Evolutionary conservation across 129 eudicot species (phyloP).

Genomic region (Tanacetum coccineum): DNA sequence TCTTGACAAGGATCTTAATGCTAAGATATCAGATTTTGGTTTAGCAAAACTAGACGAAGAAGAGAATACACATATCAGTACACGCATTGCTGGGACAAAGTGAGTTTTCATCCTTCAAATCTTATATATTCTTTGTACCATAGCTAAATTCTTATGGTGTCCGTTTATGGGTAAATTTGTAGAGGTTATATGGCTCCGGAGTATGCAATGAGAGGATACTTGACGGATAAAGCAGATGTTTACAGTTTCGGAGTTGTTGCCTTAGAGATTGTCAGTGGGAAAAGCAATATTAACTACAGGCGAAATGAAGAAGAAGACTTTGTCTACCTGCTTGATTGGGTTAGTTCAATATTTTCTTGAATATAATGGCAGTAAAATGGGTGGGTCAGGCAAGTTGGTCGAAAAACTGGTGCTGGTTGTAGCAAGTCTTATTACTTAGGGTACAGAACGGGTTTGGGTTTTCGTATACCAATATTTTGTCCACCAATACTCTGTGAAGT

Average conservation of each 20-base stretch:
- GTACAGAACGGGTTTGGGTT: neutral
- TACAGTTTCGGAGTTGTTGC: slow-evolving; percentile 87
- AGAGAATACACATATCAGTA: slow-evolving; percentile 88
- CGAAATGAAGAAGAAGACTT: slow-evolving; percentile 83
- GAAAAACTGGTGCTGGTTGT: neutral
- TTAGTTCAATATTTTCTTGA: slow-evolving; percentile 22
- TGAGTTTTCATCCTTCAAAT: slow-evolving; percentile 29
- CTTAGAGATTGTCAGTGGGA: slow-evolving; percentile 89
- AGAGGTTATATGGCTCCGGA: slow-evolving; percentile 99
- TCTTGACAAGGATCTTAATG: slow-evolving; percentile 76
- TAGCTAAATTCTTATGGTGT: neutral
- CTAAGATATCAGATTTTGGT: slow-evolving; percentile 91
- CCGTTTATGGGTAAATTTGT: slow-evolving; percentile 16
- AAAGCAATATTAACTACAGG: slow-evolving; percentile 71
- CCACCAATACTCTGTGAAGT: no score
- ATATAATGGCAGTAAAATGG: neutral
- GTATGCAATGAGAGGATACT: slow-evolving; percentile 91
- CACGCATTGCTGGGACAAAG: slow-evolving; percentile 91
- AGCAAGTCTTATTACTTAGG: neutral
- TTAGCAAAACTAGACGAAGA: slow-evolving; percentile 89
- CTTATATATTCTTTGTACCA: neutral
- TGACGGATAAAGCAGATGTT: slow-evolving; percentile 93
- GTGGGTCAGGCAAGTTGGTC: neutral
- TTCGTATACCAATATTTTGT: neutral
- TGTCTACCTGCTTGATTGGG: slow-evolving; percentile 95